Conservation (phyloP, 306 rosid genomes). For the Sophora flavescens region DNA sequence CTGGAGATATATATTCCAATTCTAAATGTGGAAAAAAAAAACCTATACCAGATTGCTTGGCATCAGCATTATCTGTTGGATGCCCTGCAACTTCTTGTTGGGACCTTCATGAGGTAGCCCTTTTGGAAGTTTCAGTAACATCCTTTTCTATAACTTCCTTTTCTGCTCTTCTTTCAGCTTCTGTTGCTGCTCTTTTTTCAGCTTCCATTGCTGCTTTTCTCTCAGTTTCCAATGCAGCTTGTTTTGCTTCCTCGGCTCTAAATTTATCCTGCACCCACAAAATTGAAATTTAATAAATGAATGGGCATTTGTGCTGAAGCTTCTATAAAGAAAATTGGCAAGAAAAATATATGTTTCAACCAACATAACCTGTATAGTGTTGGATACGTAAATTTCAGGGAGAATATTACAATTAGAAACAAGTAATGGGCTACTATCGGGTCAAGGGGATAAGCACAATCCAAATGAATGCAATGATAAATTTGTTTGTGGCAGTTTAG, state of each 20-base stretch:
- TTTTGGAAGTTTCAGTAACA: constrained; percentile 53
- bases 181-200: constrained; percentile 61
- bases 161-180: constrained; percentile 71
- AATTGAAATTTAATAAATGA: constrained; percentile 38
- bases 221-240: constrained; percentile 79
- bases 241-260: constrained; percentile 81
- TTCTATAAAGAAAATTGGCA: constrained; percentile 22
- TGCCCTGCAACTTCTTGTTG: constrained; percentile 47
- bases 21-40: constrained; percentile 32
- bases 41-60: constrained; percentile 53
- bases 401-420: not conserved
- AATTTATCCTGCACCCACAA: constrained; percentile 66
- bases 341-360: constrained; percentile 21
- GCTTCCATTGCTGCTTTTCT: constrained; percentile 70
- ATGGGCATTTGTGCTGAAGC: constrained; percentile 26
- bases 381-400: constrained; percentile 15
- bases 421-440: constrained; percentile 8
- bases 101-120: constrained; percentile 47
- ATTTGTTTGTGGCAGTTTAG: constrained; percentile 22
- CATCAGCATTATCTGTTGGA: constrained; percentile 43
- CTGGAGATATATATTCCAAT: constrained; percentile 10
- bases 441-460: constrained; percentile 3
- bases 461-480: constrained; percentile 25
- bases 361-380: constrained; percentile 11
- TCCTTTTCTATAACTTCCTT: constrained; percentile 62